phyloP scores from a whole-genome alignment of 768 basidiomycete species.

The Panus rudis region DNA sequence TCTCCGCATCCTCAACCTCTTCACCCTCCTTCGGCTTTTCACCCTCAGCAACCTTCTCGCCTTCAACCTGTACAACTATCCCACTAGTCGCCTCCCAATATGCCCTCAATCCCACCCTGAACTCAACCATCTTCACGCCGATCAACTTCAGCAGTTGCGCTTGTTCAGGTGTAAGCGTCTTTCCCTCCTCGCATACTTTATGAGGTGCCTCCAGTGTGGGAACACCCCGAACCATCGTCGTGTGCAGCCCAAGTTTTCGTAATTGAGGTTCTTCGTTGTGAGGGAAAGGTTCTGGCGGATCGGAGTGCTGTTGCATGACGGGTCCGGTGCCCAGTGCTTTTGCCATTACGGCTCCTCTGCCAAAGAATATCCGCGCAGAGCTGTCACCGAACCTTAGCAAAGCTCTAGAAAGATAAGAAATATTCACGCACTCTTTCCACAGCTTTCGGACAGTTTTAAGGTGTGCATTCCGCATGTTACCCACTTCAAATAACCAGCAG shows the following conservation, averaged over 20 bases:
- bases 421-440: constrained; percentile 80
- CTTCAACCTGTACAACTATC: constrained; percentile 54
- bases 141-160: constrained; percentile 89
- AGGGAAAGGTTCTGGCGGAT: constrained; percentile 85
- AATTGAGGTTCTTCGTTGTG: constrained; percentile 98
- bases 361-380: constrained; percentile 87
- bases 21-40: constrained; percentile 25
- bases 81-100: constrained; percentile 69
- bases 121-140: constrained; percentile 83
- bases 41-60: constrained; percentile 28
- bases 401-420: background rate
- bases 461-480: constrained; percentile 91
- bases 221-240: constrained; percentile 79
- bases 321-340: constrained; percentile 91
- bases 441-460: constrained; percentile 87
- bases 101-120: constrained; percentile 63
- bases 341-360: constrained; percentile 84
- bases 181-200: constrained; percentile 77
- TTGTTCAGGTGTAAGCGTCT: constrained; percentile 76
- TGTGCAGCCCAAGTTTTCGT: constrained; percentile 83
- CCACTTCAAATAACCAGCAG: constrained; percentile 93
- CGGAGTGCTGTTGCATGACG: constrained; percentile 72
- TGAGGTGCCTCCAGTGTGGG: constrained; percentile 80
- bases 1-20: constrained; percentile 28
- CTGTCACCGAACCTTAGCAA: too few species aligned